Conservation (phyloP, 1,284 basidiomycete species). For the Microbotryomycetes sp. region DNA sequence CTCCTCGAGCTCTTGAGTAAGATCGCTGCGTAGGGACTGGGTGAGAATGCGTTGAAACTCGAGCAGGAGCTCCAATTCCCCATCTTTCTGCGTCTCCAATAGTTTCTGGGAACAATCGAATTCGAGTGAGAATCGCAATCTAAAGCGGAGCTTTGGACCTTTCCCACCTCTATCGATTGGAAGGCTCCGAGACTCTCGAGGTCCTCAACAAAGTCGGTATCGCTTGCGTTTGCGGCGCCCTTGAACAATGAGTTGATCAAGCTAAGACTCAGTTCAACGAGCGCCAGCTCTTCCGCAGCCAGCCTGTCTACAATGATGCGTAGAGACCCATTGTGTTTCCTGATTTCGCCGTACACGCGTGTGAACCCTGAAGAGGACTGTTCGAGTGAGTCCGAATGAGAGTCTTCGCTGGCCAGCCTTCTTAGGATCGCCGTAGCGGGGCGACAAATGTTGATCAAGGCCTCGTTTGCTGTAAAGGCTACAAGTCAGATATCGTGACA, state of each 20-base stretch:
- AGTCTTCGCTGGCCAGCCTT: slow-evolving; percentile 56
- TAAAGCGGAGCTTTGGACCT: too few species aligned
- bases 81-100: slow-evolving; percentile 76
- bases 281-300: slow-evolving; percentile 71
- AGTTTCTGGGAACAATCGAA: slow-evolving; percentile 52
- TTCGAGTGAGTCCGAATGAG: slow-evolving; percentile 22
- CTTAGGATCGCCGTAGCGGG: slow-evolving; percentile 91
- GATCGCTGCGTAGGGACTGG: slow-evolving; percentile 69
- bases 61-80: slow-evolving; percentile 68
- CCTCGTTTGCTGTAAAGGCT: slow-evolving; percentile 55
- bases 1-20: slow-evolving; percentile 58
- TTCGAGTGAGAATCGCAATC: too few species aligned
- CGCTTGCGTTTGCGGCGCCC: slow-evolving; percentile 64
- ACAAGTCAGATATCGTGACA: background rate
- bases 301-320: slow-evolving; percentile 71
- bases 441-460: slow-evolving; percentile 86
- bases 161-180: slow-evolving; percentile 78
- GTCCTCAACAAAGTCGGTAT: slow-evolving; percentile 68
- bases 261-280: slow-evolving; percentile 72
- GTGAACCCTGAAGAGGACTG: slow-evolving; percentile 67
- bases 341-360: slow-evolving; percentile 72
- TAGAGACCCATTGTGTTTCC: slow-evolving; percentile 55
- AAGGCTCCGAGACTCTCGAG: slow-evolving; percentile 72
- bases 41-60: slow-evolving; percentile 87
- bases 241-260: slow-evolving; percentile 78